These are phyloP conservation scores for Conticribra guillardii DNA, from an alignment of 108 stramenopile species.

Conservation along the genomic window DNA sequence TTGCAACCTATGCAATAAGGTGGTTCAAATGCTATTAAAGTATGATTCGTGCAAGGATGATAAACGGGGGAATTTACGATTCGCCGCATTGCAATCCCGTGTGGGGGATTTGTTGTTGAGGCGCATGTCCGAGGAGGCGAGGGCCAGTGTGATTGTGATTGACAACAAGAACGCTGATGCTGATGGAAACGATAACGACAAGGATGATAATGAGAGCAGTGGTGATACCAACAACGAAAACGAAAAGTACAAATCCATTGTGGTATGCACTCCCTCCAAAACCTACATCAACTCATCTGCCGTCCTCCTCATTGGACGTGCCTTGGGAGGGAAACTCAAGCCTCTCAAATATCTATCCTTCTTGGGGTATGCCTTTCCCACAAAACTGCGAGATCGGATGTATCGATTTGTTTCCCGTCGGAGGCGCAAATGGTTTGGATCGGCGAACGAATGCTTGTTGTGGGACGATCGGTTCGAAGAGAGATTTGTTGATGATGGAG, in stretches of 20 bases:
- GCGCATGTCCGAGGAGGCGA: conserved; percentile 38
- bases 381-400: conserved; percentile 10
- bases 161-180: not conserved
- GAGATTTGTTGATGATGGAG: conserved; percentile 47
- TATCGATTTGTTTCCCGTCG: conserved; percentile 27
- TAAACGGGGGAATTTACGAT: conserved; percentile 27
- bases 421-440: conserved; percentile 27
- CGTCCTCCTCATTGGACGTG: conserved; percentile 28
- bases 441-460: conserved; percentile 16
- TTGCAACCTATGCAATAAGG: conserved; percentile 22
- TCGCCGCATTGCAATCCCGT: conserved; percentile 42
- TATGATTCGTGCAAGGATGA: conserved; percentile 21
- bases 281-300: conserved; percentile 46
- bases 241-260: conserved; percentile 31
- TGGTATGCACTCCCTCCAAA: conserved; percentile 22
- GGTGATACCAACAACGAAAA: not conserved
- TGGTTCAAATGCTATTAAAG: conserved; percentile 35
- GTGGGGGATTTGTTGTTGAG: conserved; percentile 39
- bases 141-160: conserved; percentile 12
- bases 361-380: conserved; percentile 22
- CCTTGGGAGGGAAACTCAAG: conserved; percentile 10
- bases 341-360: conserved; percentile 27
- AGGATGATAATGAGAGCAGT: not conserved
- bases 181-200: not conserved
- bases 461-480: conserved; percentile 34